Conservation (phyloP, 139 green algal species). For the Mychonastes homosphaera region DNA sequence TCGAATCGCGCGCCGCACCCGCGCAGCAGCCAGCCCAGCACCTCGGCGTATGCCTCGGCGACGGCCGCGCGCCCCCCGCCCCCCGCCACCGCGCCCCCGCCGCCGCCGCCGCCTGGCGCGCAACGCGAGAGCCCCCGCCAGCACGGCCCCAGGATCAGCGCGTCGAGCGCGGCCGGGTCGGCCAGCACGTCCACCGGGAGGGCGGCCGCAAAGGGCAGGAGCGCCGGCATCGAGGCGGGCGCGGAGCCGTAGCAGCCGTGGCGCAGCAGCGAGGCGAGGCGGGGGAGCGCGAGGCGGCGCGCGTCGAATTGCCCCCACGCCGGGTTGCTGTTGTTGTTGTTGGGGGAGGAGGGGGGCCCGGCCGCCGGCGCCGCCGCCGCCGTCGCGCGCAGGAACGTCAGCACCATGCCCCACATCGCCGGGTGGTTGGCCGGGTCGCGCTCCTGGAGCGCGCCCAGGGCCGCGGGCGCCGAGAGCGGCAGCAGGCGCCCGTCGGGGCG, state of each 20-base stretch:
- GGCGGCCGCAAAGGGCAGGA: constrained; percentile 52
- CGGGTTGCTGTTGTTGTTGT: constrained; percentile 25
- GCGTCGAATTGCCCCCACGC: constrained; percentile 34
- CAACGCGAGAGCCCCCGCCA: background rate
- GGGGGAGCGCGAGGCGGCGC: constrained; percentile 52
- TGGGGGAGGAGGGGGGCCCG: too few species aligned
- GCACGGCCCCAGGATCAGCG: background rate
- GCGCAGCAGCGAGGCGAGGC: constrained; percentile 50
- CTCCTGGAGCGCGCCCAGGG: constrained; percentile 38
- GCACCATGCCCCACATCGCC: constrained; percentile 63
- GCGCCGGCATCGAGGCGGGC: constrained; percentile 34
- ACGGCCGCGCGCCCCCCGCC: too few species aligned
- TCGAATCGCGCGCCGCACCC: too few species aligned
- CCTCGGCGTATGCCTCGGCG: too few species aligned
- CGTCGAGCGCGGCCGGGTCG: background rate
- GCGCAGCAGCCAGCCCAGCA: too few species aligned
- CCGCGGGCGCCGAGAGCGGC: constrained; percentile 6
- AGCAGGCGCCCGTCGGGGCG: constrained; percentile 1
- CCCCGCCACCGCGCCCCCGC: too few species aligned
- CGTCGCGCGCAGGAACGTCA: constrained; percentile 36
- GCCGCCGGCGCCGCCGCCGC: too few species aligned
- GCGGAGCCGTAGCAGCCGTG: constrained; percentile 54
- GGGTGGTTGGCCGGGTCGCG: constrained; percentile 49
- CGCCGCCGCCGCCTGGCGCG: too few species aligned
- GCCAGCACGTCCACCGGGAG: constrained; percentile 27